Conservation (phyloP, 1,139 yeast species). For the Hyphopichia fennica region DNA sequence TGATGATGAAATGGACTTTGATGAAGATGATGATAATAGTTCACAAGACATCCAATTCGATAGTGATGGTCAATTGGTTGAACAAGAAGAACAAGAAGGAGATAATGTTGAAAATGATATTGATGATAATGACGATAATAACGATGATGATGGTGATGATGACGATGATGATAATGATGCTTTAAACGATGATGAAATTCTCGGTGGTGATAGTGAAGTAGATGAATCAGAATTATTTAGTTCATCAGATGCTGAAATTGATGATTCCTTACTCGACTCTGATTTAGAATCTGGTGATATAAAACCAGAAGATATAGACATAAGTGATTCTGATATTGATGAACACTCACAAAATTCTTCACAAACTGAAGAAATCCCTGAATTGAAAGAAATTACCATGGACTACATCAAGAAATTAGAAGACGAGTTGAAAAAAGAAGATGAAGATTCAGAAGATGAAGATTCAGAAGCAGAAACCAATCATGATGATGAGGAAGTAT, state of each 20-base stretch:
- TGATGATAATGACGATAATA: slow-evolving; percentile 14
- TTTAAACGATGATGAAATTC: slow-evolving; percentile 9
- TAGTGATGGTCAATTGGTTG: slow-evolving; percentile 5
- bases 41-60: slow-evolving; percentile 4
- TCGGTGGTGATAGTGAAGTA: slow-evolving; percentile 16
- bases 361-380: slow-evolving; percentile 15
- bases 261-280: slow-evolving; percentile 1
- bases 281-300: not conserved
- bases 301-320: not conserved
- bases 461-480: slow-evolving; percentile 16
- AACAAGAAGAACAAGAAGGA: not conserved
- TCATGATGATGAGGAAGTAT: slow-evolving; percentile 28
- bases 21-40: slow-evolving; percentile 11
- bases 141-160: slow-evolving; percentile 18
- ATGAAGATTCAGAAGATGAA: slow-evolving; percentile 16
- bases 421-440: slow-evolving; percentile 20
- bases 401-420: slow-evolving; percentile 37
- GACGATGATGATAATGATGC: slow-evolving; percentile 21
- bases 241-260: slow-evolving; percentile 5
- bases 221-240: slow-evolving; percentile 4
- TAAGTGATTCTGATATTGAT: slow-evolving; percentile 12
- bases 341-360: slow-evolving; percentile 17
- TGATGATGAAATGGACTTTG: slow-evolving; percentile 5
- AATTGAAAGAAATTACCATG: slow-evolving; percentile 31
- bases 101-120: slow-evolving; percentile 1